phyloP scores from a whole-genome alignment of 345 rosid genomes.

The Melaleuca alternifolia region DNA sequence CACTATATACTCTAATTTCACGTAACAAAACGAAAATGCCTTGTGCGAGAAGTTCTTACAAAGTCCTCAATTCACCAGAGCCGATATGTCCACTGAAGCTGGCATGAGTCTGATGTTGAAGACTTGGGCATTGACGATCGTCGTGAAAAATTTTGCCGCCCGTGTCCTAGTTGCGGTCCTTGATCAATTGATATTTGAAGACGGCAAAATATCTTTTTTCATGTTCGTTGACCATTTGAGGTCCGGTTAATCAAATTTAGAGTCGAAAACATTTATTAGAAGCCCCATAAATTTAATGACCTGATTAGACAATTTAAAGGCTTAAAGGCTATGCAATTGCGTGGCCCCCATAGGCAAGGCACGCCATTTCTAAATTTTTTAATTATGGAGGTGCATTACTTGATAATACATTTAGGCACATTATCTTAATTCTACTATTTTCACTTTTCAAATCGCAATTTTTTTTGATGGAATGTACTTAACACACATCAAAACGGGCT shows the following conservation, averaged over 20 bases:
- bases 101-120: too few relatives aligned
- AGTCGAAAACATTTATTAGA: not conserved
- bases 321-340: not conserved
- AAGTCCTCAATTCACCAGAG: too few relatives aligned
- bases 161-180: fast-evolving
- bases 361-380: too few relatives aligned
- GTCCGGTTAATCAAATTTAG: not conserved
- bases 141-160: not conserved
- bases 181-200: not conserved
- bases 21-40: too few relatives aligned
- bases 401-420: too few relatives aligned
- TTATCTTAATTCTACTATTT: not conserved
- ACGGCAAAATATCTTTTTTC: not conserved
- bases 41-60: too few relatives aligned
- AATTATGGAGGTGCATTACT: too few relatives aligned
- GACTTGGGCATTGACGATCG: fast-evolving
- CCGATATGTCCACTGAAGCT: too few relatives aligned
- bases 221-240: not conserved
- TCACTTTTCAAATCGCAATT: not conserved
- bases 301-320: not conserved
- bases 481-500: not conserved
- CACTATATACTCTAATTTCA: too few relatives aligned
- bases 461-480: not conserved
- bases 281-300: not conserved
- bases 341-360: too few relatives aligned